Evolutionary conservation across 2,329 filamentous ascomycete genomes (phyloP).

Genomic region (Cladophialophora carrionii): DNA sequence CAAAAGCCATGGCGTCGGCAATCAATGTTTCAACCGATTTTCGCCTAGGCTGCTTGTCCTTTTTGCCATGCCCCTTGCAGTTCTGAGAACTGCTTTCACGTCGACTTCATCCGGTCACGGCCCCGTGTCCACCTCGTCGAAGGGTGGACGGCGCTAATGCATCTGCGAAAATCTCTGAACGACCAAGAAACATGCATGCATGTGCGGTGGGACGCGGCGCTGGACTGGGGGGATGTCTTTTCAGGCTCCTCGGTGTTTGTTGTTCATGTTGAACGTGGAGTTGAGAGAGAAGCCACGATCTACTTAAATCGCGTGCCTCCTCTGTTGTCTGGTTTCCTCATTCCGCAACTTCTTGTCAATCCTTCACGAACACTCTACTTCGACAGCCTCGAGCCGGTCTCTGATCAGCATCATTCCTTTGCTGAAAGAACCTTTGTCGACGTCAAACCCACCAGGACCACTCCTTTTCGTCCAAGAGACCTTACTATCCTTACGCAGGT

Average conservation of each 20-base stretch:
- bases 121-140: slow-evolving; percentile 25
- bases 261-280: slow-evolving; percentile 15
- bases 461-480: slow-evolving; percentile 26
- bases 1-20: slow-evolving; percentile 13
- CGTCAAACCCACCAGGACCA: slow-evolving; percentile 23
- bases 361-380: slow-evolving; percentile 24
- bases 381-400: slow-evolving; percentile 37
- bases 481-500: slow-evolving; percentile 27
- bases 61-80: slow-evolving; percentile 19
- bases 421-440: slow-evolving; percentile 37
- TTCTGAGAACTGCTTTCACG: slow-evolving; percentile 19
- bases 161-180: slow-evolving; percentile 36
- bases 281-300: slow-evolving; percentile 17
- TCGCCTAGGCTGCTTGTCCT: slow-evolving; percentile 18
- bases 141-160: slow-evolving; percentile 28
- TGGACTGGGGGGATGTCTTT: slow-evolving; percentile 15
- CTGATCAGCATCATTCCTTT: slow-evolving; percentile 40
- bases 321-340: slow-evolving; percentile 33
- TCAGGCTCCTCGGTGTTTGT: slow-evolving; percentile 30
- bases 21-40: slow-evolving; percentile 31
- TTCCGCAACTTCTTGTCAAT: slow-evolving; percentile 36
- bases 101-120: slow-evolving; percentile 14
- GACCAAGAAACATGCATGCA: slow-evolving; percentile 21
- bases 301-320: slow-evolving; percentile 33
- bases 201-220: slow-evolving; percentile 24